Evolutionary conservation across 2,329 filamentous ascomycete genomes (phyloP), one percentile per base, ranked within the genome.

Genomic region (Eutypa lata): DNA sequence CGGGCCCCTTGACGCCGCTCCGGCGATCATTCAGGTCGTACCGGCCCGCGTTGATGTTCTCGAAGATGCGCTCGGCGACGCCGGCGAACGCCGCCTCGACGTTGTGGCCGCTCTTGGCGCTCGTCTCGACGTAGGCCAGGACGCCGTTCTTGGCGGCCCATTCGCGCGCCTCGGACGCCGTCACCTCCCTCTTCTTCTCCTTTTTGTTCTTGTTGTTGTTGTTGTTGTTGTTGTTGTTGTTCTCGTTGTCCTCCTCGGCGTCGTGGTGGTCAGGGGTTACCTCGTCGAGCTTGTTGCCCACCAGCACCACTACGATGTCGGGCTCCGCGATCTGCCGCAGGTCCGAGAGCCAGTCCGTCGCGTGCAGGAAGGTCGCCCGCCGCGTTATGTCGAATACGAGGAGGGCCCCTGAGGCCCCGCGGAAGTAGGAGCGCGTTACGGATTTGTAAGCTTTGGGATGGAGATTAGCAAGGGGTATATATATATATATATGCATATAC

Each of bases 331-430:
- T 97, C 70, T 94, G 90, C 42, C 91, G 86, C 58, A 99, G 80
- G 74, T 99, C 94, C 65, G 93, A 86, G 44, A 97, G 84, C 94
- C 94, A 99, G 72, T 91, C 87, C 31, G 90, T 95, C 51, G 90
- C 93, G 64, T 93, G 91, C 56, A 84, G 76, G 68, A 97, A 97
- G 7, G 93, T 97, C 49, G 86, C 80, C 48, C 86, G 86, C 53
- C 94, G 83, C 26, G 90, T 90, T 60, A 99, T 93, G 72, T 99
- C 94, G 68, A 97, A 99, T 56, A 99, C 94, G 24, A 99, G 83
- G 14, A 99, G 80, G 45, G 81, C 82, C 54, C 82, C 82, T 24
- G 79, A 82, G 16, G 82, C 82, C 64, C 91, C 92, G 50, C 92
- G 88, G 73, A 96, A 96, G 75, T 97, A 97, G 56, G 89, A 94